phyloP scores from a whole-genome alignment of 2,329 filamentous ascomycete genomes.

The Xylariaceae sp. region DNA sequence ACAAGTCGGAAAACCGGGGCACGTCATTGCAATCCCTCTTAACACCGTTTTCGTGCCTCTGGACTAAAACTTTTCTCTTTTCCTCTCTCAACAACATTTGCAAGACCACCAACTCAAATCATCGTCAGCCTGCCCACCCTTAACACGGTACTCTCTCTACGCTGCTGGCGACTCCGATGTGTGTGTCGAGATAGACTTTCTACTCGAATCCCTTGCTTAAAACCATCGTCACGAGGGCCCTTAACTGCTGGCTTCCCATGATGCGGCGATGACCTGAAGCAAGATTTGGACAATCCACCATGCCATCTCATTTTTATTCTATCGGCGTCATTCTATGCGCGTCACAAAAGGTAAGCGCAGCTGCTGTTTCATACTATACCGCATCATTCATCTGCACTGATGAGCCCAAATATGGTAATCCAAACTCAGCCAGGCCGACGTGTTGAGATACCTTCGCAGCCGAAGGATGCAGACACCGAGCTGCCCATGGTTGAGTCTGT shows the following conservation, averaged over 20 bases:
- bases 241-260: constrained; percentile 59
- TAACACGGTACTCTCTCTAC: constrained; percentile 25
- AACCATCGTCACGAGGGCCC: constrained; percentile 69
- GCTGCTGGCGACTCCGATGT: constrained; percentile 52
- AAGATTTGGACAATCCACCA: constrained; percentile 50
- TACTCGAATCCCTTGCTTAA: constrained; percentile 56
- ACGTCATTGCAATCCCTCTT: constrained; percentile 10
- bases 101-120: constrained; percentile 47
- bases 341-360: constrained; percentile 11
- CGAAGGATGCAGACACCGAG: neutral
- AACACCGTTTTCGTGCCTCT: constrained; percentile 14
- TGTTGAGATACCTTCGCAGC: constrained; percentile 2
- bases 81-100: constrained; percentile 31
- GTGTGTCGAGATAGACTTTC: constrained; percentile 56
- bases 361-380: neutral
- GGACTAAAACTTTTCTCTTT: constrained; percentile 20
- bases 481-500: constrained; percentile 29
- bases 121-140: constrained; percentile 38
- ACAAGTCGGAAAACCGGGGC: constrained; percentile 14
- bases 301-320: neutral
- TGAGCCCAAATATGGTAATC: constrained; percentile 33
- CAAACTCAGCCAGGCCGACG: constrained; percentile 29
- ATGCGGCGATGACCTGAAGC: constrained; percentile 67
- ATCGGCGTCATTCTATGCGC: neutral
- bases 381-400: constrained; percentile 20